These are phyloP conservation scores for Pseudisothecium myosuroides DNA, from an alignment of 225 moss, liverwort and hornwort genomes.

Conservation along the genomic window DNA sequence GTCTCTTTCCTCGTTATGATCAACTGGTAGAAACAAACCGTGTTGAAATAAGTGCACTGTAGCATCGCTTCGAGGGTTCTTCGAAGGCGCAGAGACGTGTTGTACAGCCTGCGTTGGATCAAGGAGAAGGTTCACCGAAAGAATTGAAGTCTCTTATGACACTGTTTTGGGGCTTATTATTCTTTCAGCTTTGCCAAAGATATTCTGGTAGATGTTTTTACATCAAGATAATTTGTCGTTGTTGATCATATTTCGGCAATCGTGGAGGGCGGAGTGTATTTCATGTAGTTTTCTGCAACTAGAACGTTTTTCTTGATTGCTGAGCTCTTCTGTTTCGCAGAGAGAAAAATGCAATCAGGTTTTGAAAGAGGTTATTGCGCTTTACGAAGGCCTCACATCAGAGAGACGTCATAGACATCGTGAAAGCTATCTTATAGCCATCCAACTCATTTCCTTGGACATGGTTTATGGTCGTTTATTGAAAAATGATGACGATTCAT, in stretches of 20 bases:
- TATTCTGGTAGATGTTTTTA: neutral
- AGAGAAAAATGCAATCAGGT: neutral
- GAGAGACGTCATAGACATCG: neutral
- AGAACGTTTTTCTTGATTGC: neutral
- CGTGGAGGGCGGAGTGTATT: neutral
- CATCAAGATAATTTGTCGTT: neutral
- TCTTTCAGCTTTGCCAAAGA: too few relatives aligned
- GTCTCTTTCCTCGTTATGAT: too few relatives aligned
- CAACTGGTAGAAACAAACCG: too few relatives aligned
- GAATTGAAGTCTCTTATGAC: neutral
- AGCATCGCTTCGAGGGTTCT: too few relatives aligned
- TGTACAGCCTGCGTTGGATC: conserved; percentile 48
- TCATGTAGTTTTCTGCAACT: neutral
- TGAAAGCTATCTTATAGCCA: neutral
- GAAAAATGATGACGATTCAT: neutral
- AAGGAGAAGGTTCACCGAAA: conserved; percentile 64
- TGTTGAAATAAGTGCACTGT: too few relatives aligned
- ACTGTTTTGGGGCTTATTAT: neutral
- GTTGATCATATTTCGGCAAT: neutral
- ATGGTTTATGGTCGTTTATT: neutral
- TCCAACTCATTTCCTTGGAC: neutral
- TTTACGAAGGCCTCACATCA: neutral
- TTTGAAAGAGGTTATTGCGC: neutral
- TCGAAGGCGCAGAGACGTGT: too few relatives aligned
- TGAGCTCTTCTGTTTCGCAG: neutral